Evolutionary conservation across 148 eudicot species (phyloP).

Genomic region (Limonium bicolor): DNA sequence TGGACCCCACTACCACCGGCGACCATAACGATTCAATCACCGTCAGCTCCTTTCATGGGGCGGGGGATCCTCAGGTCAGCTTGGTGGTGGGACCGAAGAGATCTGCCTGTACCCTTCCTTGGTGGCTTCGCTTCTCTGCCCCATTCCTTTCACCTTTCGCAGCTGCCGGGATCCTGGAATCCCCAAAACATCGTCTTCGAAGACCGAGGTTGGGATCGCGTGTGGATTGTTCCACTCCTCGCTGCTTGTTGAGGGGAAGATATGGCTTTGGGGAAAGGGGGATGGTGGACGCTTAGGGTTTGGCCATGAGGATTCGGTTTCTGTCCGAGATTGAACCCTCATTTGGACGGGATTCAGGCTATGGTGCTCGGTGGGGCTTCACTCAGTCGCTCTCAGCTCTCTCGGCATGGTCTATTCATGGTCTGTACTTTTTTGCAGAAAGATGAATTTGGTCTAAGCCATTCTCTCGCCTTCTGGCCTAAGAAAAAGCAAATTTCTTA

Average conservation of each 20-base stretch:
- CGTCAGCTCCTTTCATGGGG: conserved; percentile 84
- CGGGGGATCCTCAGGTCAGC: conserved; percentile 81
- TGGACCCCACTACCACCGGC: conserved; percentile 5
- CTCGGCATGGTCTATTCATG: conserved; percentile 61
- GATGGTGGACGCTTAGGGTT: conserved; percentile 87
- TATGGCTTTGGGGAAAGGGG: conserved; percentile 97
- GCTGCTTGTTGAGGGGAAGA: conserved; percentile 36
- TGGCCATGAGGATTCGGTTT: conserved; percentile 45
- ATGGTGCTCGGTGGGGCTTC: conserved; percentile 91
- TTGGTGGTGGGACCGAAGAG: conserved; percentile 48
- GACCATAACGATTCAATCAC: conserved; percentile 13
- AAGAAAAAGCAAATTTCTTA: too few species aligned
- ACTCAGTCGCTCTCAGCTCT: conserved; percentile 60
- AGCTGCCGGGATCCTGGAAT: conserved; percentile 33
- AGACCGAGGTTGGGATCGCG: conserved; percentile 43
- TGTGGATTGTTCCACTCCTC: conserved; percentile 85
- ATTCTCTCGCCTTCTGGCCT: too few species aligned
- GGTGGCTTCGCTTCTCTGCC: conserved; percentile 30
- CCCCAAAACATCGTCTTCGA: neutral
- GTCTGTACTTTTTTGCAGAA: conserved; percentile 24
- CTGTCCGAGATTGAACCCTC: conserved; percentile 42
- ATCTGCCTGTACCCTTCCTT: conserved; percentile 51
- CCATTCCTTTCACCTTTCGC: conserved; percentile 30
- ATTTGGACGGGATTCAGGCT: conserved; percentile 19
- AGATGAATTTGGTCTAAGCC: too few species aligned